Base-by-base conservation (phyloP, 2,329 filamentous ascomycete genomes). In the Erysiphe pisi region DNA sequence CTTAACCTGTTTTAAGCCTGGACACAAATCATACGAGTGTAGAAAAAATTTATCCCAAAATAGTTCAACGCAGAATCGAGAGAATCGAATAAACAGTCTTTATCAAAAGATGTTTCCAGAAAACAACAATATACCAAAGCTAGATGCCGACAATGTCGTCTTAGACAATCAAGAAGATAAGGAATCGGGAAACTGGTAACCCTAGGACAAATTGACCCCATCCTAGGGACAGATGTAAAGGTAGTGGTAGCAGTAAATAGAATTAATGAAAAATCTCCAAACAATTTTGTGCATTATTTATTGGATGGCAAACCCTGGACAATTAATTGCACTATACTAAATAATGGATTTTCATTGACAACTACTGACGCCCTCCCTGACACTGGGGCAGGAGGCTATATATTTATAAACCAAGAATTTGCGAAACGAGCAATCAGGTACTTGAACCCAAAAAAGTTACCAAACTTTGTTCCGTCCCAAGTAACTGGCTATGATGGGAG, bases 151-250 rank as follows among this genome's bases (percentile, higher is more conserved):
- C 31, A 6, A 36, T 36, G 31, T 36, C 31, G 31, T 36, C 31
- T 1, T 36, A 36, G 31, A 36, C 31, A 36, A 36, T 36, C 31
- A 36, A 36, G 31, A 6, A 36, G 31, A 36, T 63, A 63, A 25
- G n/a, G 58, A 63, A 14, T 63, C 58, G n/a, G 14, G 3, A 63
- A 63, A 63, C 18, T 20, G 31, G 31, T 63, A 63, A 22, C 31
- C n/a, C 58, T 63, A 14, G 58, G 58, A 25, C 58, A 63, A 63
- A 63, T 63, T 63, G 58, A 22, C 58, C 58, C n/a, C 58, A 63
- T 63, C 58, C 58, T 25, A 63, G n/a, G 58, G n/a, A 63, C 22
- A 63, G 58, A 25, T 25, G 58, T 63, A 63, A 22, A 18, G n/a
- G 58, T 25, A 63, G 58, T n/a, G 52, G n/a, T 58, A 20, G n/a